Evolutionary conservation across 345 rosid species (phyloP).

Genomic region (Barbarea vulgaris): DNA sequence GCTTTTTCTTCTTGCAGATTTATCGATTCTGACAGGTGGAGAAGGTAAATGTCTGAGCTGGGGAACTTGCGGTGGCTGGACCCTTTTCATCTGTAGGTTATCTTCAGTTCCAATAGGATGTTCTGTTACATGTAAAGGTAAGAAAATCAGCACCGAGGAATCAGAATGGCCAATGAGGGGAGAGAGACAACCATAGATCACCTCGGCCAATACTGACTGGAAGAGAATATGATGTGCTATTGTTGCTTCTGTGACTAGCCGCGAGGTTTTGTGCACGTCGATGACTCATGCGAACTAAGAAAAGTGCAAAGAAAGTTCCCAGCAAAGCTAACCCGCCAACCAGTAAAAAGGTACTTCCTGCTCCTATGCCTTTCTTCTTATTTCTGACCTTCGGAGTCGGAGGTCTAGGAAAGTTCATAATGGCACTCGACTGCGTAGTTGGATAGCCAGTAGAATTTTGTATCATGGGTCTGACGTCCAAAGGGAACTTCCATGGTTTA

Average conservation of each 20-base stretch:
- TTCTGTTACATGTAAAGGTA: conserved; percentile 38
- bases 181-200: conserved; percentile 35
- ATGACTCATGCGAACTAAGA: conserved; percentile 48
- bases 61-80: conserved; percentile 44
- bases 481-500: conserved; percentile 82
- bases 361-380: conserved; percentile 57
- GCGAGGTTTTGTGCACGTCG: conserved; percentile 43
- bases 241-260: conserved; percentile 44
- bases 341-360: conserved; percentile 55
- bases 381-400: conserved; percentile 39
- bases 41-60: conserved; percentile 45
- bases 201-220: conserved; percentile 57
- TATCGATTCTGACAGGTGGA: conserved; percentile 44
- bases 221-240: conserved; percentile 47
- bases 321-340: conserved; percentile 65
- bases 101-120: conserved; percentile 48
- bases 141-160: conserved; percentile 21
- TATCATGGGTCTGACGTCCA: conserved; percentile 45
- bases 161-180: conserved; percentile 22
- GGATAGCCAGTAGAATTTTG: conserved; percentile 64
- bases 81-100: conserved; percentile 50
- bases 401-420: conserved; percentile 56
- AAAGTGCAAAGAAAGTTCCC: conserved; percentile 59
- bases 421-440: conserved; percentile 70
- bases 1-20: conserved; percentile 52